Conservation (phyloP, 139 green algal species). For the Axilococcus clingmanii region DNA sequence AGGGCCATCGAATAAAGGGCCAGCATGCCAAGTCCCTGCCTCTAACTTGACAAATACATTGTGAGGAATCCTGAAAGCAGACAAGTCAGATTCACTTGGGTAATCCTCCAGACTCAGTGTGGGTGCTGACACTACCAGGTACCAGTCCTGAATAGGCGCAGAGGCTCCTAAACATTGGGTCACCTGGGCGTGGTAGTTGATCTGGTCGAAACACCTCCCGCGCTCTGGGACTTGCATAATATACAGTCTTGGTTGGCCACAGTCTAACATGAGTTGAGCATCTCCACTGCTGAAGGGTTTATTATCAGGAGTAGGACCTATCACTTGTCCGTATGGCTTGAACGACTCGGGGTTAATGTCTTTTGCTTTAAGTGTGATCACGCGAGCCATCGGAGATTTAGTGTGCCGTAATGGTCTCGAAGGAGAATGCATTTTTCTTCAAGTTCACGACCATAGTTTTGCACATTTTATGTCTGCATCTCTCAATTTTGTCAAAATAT, state of each 20-base stretch:
- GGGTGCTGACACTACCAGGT: slow-evolving; percentile 68
- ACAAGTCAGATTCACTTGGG: slow-evolving; percentile 29
- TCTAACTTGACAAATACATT: slow-evolving; percentile 45
- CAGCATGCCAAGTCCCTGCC: slow-evolving; percentile 61
- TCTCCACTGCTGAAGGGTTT: too few relatives aligned
- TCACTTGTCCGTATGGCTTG: too few relatives aligned
- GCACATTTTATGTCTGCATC: too few relatives aligned
- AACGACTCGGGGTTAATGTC: too few relatives aligned
- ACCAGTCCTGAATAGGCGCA: slow-evolving; percentile 44
- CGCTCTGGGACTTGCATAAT: slow-evolving; percentile 77
- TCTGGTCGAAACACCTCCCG: slow-evolving; percentile 63
- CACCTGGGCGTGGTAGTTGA: slow-evolving; percentile 82
- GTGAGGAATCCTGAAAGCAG: slow-evolving; percentile 37
- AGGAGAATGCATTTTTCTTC: too few relatives aligned
- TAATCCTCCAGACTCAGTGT: slow-evolving; percentile 25
- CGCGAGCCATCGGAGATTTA: too few relatives aligned
- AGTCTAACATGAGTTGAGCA: background rate
- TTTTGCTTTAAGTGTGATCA: too few relatives aligned
- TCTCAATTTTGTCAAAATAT: too few relatives aligned
- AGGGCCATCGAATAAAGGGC: slow-evolving; percentile 26
- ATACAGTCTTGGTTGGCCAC: slow-evolving; percentile 65
- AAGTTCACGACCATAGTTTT: too few relatives aligned
- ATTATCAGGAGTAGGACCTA: too few relatives aligned
- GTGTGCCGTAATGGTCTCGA: too few relatives aligned
- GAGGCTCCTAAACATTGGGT: slow-evolving; percentile 61